phyloP scores from a whole-genome alignment of 2,329 filamentous ascomycete genomes.

The Penicillium concentricum region DNA sequence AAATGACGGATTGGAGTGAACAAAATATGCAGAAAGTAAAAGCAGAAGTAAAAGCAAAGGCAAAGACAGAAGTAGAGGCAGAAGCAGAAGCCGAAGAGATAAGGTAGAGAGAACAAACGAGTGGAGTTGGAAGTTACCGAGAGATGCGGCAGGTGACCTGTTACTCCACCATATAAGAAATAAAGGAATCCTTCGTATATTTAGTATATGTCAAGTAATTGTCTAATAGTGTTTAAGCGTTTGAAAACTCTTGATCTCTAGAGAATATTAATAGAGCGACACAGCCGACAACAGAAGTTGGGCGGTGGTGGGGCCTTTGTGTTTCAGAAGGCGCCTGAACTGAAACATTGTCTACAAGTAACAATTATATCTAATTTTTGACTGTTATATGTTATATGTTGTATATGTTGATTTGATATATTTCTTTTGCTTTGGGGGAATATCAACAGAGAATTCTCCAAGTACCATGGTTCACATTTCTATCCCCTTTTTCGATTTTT shows the following conservation, averaged over 20 bases:
- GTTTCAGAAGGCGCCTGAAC: constrained; percentile 28
- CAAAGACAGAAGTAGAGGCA: background rate
- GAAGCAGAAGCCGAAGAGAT: constrained; percentile 7
- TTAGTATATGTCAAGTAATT: background rate
- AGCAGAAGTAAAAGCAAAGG: background rate
- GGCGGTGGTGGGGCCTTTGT: constrained; percentile 19
- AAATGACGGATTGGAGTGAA: constrained; percentile 9
- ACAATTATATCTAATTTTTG: background rate
- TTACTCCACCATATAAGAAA: constrained; percentile 6
- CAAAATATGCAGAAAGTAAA: constrained; percentile 1
- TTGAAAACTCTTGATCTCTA: background rate
- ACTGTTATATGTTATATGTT: too few species aligned
- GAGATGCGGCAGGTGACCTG: constrained; percentile 9
- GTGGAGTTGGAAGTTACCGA: constrained; percentile 14
- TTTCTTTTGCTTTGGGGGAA: background rate
- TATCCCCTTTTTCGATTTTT: background rate
- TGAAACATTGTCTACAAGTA: constrained; percentile 4
- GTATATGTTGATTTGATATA: background rate
- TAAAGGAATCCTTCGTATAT: background rate
- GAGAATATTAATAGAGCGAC: constrained; percentile 26
- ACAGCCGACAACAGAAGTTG: constrained; percentile 22
- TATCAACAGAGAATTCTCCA: background rate
- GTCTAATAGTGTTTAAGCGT: background rate
- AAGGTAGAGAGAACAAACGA: constrained; percentile 12
- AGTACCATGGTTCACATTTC: constrained; percentile 4